Base-by-base conservation (phyloP, 352 stramenopile species). In the Phytophthora pluvialis region DNA sequence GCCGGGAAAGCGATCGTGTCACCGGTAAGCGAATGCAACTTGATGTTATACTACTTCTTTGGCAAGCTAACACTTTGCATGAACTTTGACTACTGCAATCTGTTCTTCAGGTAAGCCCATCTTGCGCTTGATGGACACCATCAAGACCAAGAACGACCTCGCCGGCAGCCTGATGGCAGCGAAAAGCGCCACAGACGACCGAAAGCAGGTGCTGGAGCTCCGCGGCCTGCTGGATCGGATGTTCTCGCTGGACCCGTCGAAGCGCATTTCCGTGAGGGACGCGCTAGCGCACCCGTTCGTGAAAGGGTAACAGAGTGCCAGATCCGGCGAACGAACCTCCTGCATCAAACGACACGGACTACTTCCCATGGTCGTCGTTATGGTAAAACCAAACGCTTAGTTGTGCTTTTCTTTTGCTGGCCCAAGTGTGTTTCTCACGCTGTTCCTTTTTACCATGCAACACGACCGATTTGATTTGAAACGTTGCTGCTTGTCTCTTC, bases 221-320 rank as follows among this genome's bases (percentile, higher is more conserved):
- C 77, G 80, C 29, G 85, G 79, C 39, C 65, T 97, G 21, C 53
- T 97, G 36, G 89, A 97, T 36, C 84, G 88, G 21, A 95, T 94
- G 77, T 85, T 97, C 47, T 69, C 70, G 16, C 56, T 97, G 9
- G 91, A 97, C 47, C 86, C 91, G 8, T 55, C 75, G 21, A 95
- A 93, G 72, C 83, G 89, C 3, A 84, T 95, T 44, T 83, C 77
- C 0, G 85, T 93, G 12, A 73, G 60, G 5, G 89, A 96, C 15
- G 89, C 89, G 8, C 72, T 97, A 8, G 73, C 79, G 40, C 89
- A 97, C 57, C 84, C 87, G 16, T 97, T 97, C 50, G 67, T 95
- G 49, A 88, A 85, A 56, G 56, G 70, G 18, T 62, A 32, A 49
- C 6, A 16, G 11, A 5, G 18, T 4, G 42, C 13, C 16, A 3